These are phyloP conservation scores for Metschnikowia santaceciliae DNA, from an alignment of 805 yeast genomes.

Conservation along the genomic window DNA sequence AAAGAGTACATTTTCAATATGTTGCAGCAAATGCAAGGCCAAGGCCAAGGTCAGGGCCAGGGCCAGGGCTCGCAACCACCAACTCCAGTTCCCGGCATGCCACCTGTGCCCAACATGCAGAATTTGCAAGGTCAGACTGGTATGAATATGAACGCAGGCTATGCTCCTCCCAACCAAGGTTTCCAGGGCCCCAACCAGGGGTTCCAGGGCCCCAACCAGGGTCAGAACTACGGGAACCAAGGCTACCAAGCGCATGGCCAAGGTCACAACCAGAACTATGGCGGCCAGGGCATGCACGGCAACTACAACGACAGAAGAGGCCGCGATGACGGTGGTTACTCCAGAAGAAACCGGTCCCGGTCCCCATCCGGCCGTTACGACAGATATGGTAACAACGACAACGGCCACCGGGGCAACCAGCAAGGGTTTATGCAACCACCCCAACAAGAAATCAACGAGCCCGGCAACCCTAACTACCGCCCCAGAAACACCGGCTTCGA, in stretches of 20 bases:
- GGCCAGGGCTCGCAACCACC: conserved; percentile 3
- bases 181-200: neutral
- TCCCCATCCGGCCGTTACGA: conserved; percentile 40
- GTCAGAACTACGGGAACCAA: conserved; percentile 15
- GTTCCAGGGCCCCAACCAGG: neutral
- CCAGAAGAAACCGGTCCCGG: conserved; percentile 51
- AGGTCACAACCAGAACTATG: neutral
- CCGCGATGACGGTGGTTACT: conserved; percentile 31
- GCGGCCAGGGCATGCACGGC: neutral
- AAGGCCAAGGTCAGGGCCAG: conserved; percentile 18
- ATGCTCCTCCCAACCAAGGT: neutral
- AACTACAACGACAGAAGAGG: conserved; percentile 25
- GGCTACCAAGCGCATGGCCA: neutral
- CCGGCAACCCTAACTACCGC: conserved; percentile 72
- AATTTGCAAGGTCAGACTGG: conserved; percentile 7
- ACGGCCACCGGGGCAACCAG: conserved; percentile 1
- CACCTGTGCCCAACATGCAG: conserved; percentile 10
- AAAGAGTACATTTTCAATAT: conserved; percentile 45
- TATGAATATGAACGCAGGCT: neutral
- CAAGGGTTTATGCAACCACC: conserved; percentile 16
- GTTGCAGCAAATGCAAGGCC: conserved; percentile 48
- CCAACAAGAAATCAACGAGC: conserved; percentile 55
- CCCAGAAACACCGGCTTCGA: conserved; percentile 72
- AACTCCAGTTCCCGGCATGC: conserved; percentile 8
- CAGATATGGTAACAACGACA: conserved; percentile 10